phyloP scores from a whole-genome alignment of 1,284 basidiomycete genomes.

The Tetrapyrgos nigripes region DNA sequence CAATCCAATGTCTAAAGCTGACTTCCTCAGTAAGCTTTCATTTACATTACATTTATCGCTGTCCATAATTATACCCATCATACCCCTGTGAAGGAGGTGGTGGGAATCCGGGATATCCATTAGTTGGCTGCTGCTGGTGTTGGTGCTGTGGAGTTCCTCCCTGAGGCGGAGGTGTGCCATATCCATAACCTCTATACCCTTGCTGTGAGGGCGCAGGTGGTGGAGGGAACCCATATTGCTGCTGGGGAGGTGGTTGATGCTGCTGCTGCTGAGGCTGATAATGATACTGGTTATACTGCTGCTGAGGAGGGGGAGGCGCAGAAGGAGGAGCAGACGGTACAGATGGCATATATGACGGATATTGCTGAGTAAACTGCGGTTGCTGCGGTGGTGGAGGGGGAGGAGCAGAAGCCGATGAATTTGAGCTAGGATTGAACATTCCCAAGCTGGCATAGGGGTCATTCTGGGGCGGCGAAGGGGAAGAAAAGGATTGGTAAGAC shows the following conservation, averaged over 20 bases:
- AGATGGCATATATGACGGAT: constrained; percentile 11
- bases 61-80: constrained; percentile 16
- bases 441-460: constrained; percentile 64
- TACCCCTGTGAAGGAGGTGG: constrained; percentile 15
- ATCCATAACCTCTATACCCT: constrained; percentile 5
- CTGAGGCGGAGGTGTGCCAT: constrained; percentile 11
- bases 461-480: constrained; percentile 36
- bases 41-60: neutral
- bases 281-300: constrained; percentile 13
- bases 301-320: constrained; percentile 12
- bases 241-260: constrained; percentile 11
- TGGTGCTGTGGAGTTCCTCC: constrained; percentile 8
- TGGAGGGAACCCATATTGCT: constrained; percentile 11
- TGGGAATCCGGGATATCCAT: constrained; percentile 8
- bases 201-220: constrained; percentile 16
- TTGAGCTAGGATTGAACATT: constrained; percentile 43
- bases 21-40: too few species aligned
- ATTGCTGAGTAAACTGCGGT: constrained; percentile 28
- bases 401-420: constrained; percentile 35
- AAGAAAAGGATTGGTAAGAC: constrained; percentile 31
- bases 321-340: neutral
- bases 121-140: constrained; percentile 7
- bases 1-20: too few species aligned
- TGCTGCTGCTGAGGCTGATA: constrained; percentile 22
- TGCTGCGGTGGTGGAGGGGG: constrained; percentile 35